Conservation (phyloP, 2,329 filamentous ascomycete species). For the Colletotrichum abscissum region DNA sequence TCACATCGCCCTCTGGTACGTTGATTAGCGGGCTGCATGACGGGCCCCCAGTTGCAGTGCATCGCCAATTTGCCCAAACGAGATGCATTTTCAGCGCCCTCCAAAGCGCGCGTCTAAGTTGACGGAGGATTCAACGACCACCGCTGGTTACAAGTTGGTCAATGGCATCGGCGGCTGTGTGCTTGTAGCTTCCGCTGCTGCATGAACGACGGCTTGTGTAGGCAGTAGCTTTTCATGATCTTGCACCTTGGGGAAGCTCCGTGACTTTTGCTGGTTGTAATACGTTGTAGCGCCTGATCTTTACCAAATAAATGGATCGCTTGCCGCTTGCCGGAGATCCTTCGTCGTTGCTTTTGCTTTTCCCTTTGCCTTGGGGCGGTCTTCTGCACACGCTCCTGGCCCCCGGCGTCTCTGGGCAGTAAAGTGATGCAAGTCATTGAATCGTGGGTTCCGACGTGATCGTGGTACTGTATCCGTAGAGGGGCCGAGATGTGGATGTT, state of each 20-base stretch:
- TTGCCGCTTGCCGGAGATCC: conserved; percentile 20
- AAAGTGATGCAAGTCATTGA: conserved; percentile 10
- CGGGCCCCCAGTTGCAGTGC: conserved; percentile 18
- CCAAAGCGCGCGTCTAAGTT: conserved; percentile 35
- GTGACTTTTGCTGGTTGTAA: background rate
- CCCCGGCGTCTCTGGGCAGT: background rate
- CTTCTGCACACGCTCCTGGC: conserved; percentile 15
- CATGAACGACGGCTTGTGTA: conserved; percentile 9
- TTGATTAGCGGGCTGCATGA: conserved; percentile 29
- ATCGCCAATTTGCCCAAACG: conserved; percentile 9
- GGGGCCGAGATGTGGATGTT: background rate
- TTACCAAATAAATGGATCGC: background rate
- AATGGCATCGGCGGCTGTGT: background rate
- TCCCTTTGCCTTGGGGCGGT: background rate
- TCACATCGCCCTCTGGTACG: conserved; percentile 25
- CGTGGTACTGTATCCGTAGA: background rate
- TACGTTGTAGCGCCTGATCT: background rate
- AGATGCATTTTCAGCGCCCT: conserved; percentile 17
- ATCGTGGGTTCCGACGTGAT: conserved; percentile 1
- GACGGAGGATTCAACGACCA: background rate
- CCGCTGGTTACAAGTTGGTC: background rate
- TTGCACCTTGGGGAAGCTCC: background rate
- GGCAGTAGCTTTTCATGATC: background rate
- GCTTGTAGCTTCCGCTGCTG: background rate
- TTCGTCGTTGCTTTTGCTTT: conserved; percentile 3